Evolutionary conservation across 1,139 yeast genomes (phyloP).

Genomic region (Blastobotrys illinoisensis): DNA sequence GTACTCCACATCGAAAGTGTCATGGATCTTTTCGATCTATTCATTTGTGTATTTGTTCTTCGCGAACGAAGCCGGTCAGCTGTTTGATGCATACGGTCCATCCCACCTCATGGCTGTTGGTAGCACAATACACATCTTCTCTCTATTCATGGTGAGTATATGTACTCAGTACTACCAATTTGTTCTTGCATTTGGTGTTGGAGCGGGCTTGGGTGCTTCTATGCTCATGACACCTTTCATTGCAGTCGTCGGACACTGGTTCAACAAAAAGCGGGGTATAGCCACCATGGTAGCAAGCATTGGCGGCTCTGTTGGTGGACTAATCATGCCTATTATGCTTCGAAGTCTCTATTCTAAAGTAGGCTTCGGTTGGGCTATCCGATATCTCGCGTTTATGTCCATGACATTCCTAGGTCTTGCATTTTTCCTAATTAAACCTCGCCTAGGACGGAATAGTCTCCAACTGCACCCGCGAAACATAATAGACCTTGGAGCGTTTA

Average conservation of each 20-base stretch:
- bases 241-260: constrained; percentile 60
- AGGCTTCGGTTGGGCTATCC: constrained; percentile 57
- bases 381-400: constrained; percentile 50
- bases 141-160: constrained; percentile 53
- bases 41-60: constrained; percentile 52
- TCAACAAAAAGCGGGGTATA: constrained; percentile 49
- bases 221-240: constrained; percentile 54
- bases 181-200: constrained; percentile 49
- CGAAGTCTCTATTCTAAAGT: constrained; percentile 44
- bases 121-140: constrained; percentile 42
- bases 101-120: constrained; percentile 44
- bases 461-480: constrained; percentile 7
- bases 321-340: constrained; percentile 55
- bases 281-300: constrained; percentile 58
- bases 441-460: constrained; percentile 34
- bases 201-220: constrained; percentile 56
- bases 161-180: constrained; percentile 53
- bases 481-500: constrained; percentile 34
- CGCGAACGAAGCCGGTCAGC: constrained; percentile 53
- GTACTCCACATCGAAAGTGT: constrained; percentile 44
- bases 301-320: constrained; percentile 67
- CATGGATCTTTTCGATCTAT: constrained; percentile 65
- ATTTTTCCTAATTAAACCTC: constrained; percentile 34
- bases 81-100: constrained; percentile 60
- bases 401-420: constrained; percentile 24